Evolutionary conservation across 148 eudicot genomes (phyloP), one percentile per base, ranked within the genome.

Genomic region (Cornus florida): DNA sequence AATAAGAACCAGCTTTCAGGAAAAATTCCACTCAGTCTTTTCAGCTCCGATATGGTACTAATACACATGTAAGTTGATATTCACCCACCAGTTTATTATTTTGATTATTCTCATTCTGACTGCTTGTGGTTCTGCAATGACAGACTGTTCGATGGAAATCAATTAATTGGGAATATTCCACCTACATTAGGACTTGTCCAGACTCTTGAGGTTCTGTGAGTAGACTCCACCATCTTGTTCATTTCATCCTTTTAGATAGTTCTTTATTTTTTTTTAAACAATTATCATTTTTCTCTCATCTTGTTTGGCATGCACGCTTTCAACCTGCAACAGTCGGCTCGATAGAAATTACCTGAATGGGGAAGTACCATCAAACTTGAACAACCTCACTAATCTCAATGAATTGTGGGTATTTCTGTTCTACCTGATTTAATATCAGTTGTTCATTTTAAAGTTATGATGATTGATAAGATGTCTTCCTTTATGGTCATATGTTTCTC

Each of bases 161-260:
- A 82, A 73, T 80, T 95, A 33, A 87, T 78, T 12, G 99, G 99
- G 65, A 78, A 41, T 64, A 90, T 95, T 86, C 99, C 99, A 75
- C 73, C 84, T 11, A 83, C 94, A 67, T 56, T 95, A 73, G 97
- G 91, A 81, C 84, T 82, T 75, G 89, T 95, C 83, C 82, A 86
- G 86, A 85, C 94, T 83, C 87, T 95, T 50, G 99, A 95, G 86
- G 97, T 87, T 86, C 93, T 92, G 99, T 95, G 80, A 90, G 99
- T 95, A 79, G 41, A 80, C 48, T 72, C 23, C 48, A 11, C 19
- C 57, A 16, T 72, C 57, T 28, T 17, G 5, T 13, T 24, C 41
- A 38, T 43, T 9, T 43, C n/a, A 22, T 72, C 69, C 64, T 64
- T 57, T 57, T 8, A 66, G 48, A 24, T 68, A 57, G 28, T 31